Percentiles rank a stretch among this genome's conserved stretches.
These are phyloP conservation scores for Coniochaeta sp. DNA, from an alignment of 2,329 filamentous ascomycete species.

Conservation along the genomic window DNA sequence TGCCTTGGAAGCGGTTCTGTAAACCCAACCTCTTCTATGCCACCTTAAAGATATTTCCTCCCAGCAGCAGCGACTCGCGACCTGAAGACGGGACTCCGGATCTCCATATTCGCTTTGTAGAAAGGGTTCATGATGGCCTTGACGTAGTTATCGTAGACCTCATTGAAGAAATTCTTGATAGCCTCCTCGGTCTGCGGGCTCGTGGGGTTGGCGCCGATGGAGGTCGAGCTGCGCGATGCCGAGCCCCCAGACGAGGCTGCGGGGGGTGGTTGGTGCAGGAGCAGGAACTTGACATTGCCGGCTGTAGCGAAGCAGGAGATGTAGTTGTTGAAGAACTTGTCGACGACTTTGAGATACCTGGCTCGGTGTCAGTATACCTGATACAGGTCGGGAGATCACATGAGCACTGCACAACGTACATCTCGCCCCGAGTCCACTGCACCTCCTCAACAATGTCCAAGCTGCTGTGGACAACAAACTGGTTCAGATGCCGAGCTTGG, in stretches of 20 bases:
- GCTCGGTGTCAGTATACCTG: neutral
- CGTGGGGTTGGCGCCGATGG: constrained; percentile 75
- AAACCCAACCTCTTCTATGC: no score
- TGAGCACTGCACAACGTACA: constrained; percentile 46
- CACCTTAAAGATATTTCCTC: constrained; percentile 79
- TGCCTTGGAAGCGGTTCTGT: no score
- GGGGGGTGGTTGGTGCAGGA: constrained; percentile 74
- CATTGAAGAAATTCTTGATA: constrained; percentile 86
- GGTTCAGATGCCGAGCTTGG: constrained; percentile 87
- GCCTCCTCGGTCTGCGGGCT: constrained; percentile 91
- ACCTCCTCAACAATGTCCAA: constrained; percentile 94
- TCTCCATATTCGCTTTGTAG: constrained; percentile 76
- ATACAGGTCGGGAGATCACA: neutral
- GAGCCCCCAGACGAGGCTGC: constrained; percentile 8
- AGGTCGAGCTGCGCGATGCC: constrained; percentile 49
- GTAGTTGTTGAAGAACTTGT: constrained; percentile 94
- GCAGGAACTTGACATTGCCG: constrained; percentile 86
- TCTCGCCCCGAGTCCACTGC: constrained; percentile 81
- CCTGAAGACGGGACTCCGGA: constrained; percentile 81
- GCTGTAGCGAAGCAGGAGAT: constrained; percentile 92
- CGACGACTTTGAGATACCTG: constrained; percentile 93
- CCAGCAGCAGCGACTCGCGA: constrained; percentile 77
- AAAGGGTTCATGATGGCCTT: constrained; percentile 98
- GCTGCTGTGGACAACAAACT: constrained; percentile 92
- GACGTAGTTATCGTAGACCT: constrained; percentile 94